Percentiles rank a stretch among this genome's conserved stretches.
These are phyloP conservation scores for Bipolaris cookei DNA, from an alignment of 2,329 filamentous ascomycete genomes.

Conservation along the genomic window DNA sequence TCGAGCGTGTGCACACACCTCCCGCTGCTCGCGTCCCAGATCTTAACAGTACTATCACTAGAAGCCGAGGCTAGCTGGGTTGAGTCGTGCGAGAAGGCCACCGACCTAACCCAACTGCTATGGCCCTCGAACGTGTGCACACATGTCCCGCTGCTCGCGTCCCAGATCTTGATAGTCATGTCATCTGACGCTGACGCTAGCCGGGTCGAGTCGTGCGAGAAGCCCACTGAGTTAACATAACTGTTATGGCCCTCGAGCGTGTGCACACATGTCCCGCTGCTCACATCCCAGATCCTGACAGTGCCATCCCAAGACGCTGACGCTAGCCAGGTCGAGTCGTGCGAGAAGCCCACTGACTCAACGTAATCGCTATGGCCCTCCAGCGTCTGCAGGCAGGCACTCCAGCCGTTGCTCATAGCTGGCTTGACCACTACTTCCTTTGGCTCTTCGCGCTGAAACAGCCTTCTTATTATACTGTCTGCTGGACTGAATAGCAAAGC, in stretches of 20 bases:
- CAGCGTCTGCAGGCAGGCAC: constrained; percentile 24
- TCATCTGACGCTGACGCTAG: too few species aligned
- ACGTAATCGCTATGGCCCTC: constrained; percentile 21
- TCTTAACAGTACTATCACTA: too few species aligned
- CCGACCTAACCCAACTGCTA: neutral
- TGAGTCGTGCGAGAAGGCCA: constrained; percentile 1
- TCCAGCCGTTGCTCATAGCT: neutral
- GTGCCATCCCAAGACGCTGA: too few species aligned
- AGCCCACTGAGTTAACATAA: neutral
- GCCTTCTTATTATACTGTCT: too few species aligned
- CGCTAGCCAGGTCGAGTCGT: neutral
- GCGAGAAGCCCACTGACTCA: constrained; percentile 11
- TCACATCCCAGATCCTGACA: too few species aligned
- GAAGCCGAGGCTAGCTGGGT: neutral
- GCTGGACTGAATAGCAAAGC: too few species aligned
- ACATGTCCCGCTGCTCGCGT: too few species aligned
- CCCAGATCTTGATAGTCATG: neutral
- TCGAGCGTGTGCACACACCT: too few species aligned
- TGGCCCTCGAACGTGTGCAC: too few species aligned
- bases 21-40: too few species aligned
- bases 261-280: too few species aligned
- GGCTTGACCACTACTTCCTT: neutral
- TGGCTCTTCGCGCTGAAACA: constrained; percentile 1
- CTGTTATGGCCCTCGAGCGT: too few species aligned
- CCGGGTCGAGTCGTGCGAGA: constrained; percentile 17